A percentile compares a stretch with the other conserved stretches of the same genome.
phyloP scores from a whole-genome alignment of 202 grass and related monocot species.

The Carex arenaria region DNA sequence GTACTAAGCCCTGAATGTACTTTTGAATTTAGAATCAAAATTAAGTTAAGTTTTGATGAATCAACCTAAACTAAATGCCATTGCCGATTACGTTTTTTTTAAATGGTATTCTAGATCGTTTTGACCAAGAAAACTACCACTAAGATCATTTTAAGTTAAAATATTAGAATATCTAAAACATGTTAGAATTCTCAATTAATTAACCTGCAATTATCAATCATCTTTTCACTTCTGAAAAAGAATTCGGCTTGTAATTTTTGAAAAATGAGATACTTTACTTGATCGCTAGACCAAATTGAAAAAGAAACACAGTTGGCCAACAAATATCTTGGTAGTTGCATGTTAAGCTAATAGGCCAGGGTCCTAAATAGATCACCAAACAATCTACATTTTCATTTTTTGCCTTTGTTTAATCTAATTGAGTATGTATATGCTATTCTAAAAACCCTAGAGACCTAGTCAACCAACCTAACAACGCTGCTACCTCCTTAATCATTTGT shows the following conservation, averaged over 20 bases:
- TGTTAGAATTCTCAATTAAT: not conserved
- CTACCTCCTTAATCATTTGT: not conserved
- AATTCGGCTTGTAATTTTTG: not conserved
- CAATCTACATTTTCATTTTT: conserved; percentile 2
- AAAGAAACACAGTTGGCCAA: not conserved
- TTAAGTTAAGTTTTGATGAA: not conserved
- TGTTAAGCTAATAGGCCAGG: not conserved
- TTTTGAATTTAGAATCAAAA: not conserved
- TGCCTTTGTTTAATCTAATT: not conserved
- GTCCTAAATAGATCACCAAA: not conserved
- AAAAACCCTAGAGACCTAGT: not conserved
- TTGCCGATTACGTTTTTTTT: not conserved
- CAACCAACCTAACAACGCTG: not conserved
- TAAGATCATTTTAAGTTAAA: not conserved
- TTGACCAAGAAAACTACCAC: not conserved
- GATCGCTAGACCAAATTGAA: not conserved
- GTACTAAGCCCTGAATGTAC: not conserved
- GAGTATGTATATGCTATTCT: not conserved
- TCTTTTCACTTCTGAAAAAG: not conserved
- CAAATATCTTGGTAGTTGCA: not conserved
- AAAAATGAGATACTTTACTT: not conserved
- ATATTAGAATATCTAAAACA: not conserved
- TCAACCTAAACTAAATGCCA: not conserved
- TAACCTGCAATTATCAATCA: not conserved
- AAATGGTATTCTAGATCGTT: not conserved